Conservation (phyloP, 31 red algal species). For the Porphyra umbilicalis region DNA sequence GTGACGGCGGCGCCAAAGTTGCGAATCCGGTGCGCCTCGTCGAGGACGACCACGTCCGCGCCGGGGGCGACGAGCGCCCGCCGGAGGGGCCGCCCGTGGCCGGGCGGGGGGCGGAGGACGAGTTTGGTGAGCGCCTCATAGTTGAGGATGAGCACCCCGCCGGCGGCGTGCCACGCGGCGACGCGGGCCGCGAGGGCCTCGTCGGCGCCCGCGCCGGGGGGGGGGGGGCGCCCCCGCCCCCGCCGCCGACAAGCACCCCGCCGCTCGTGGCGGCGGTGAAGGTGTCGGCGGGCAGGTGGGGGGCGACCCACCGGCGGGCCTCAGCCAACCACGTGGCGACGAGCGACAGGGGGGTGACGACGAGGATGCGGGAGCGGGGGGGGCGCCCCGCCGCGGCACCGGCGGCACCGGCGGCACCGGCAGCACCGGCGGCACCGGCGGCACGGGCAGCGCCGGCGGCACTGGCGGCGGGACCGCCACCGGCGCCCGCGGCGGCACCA, state of each 20-base stretch:
- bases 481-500: neutral
- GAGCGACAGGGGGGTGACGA: slow-evolving; percentile 18
- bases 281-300: neutral
- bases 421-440: neutral
- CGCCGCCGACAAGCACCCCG: neutral
- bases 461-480: neutral
- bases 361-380: slow-evolving; percentile 4
- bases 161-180: neutral
- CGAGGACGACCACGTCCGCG: slow-evolving; percentile 11
- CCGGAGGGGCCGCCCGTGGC: neutral
- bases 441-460: neutral
- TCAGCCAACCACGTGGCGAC: slow-evolving; percentile 26
- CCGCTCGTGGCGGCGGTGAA: neutral
- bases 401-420: too few species aligned
- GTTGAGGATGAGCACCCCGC: slow-evolving; percentile 1
- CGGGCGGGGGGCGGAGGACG: neutral
- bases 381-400: neutral
- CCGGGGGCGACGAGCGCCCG: neutral
- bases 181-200: neutral
- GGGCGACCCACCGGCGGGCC: slow-evolving; percentile 7
- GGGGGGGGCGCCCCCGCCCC: neutral
- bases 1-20: slow-evolving; percentile 12
- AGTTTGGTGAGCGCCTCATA: slow-evolving; percentile 2
- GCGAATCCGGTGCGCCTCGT: slow-evolving; percentile 28
- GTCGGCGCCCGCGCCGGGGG: neutral